Base-by-base conservation (phyloP, 495 filamentous ascomycete genomes). In the Penicillium maclennaniae region DNA sequence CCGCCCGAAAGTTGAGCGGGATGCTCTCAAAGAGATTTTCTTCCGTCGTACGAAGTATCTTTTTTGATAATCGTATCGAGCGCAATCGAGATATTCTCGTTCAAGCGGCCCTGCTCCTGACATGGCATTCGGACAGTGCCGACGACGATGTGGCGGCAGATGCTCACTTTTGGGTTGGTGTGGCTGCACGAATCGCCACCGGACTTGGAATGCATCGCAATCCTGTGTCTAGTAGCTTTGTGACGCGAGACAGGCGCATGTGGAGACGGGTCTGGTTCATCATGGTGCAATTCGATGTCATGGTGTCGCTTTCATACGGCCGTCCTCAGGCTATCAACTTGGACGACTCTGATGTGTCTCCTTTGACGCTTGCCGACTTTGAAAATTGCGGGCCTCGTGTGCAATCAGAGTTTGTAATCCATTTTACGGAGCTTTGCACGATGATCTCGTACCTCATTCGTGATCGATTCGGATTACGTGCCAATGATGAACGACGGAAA, bases 141-240 rank as follows among this genome's bases (percentile, higher is more conserved):
- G 76, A 79, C 41, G 74, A 77, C 37, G 74, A 77, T 63, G 74
- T 79, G 14, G 60, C 72, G 15, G 74, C 73, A 26, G 76, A 79
- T 48, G 74, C 73, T 46, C 74, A 76, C 47, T 77, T 74, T 51
- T 79, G 75, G 76, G 69, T 77, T 12, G 76, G 76, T 15, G 66
- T 76, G 9, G 76, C 76, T 45, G 68, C 70, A 27, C 65, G 76
- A 20, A 78, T 78, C 45, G 75, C 76, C 38, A 77, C 72, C 3
- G 76, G 76, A 7, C 60, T 78, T 36, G 76, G 76, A 20, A 76
- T 78, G 73, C 76, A 79, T 57, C 72, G 76, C 17, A 73, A 78
- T 51, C 69, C 72, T 8, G 70, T 75, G 9, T 70, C 69, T 1
- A 74, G 70, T 47, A 66, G 66, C 7, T 76, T 79, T 45, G 69